Evolutionary conservation across 108 stramenopile genomes (phyloP), one percentile per base, ranked within the genome.

Genomic region (Mayamaea pseudoterrestris): DNA sequence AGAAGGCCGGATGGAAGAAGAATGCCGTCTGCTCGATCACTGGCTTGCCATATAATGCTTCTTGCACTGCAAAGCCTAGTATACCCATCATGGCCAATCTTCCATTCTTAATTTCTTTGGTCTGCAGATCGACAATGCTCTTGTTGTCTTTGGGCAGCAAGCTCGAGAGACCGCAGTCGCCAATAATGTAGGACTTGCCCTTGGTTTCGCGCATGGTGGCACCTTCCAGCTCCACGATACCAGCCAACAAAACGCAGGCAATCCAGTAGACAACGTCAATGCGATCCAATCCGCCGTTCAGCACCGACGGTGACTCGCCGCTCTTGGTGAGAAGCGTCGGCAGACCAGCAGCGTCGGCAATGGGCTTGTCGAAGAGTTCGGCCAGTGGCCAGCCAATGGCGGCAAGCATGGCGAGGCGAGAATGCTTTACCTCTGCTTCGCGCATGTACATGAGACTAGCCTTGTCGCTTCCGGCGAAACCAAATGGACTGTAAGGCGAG

Each of bases 41-140:
- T 1, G 84, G 84, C 34, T 48, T 49, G 11, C 69, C 24, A 50
- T 82, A 87, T 26, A 92, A 29, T 7, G 85, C 85, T 66, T 95
- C 93, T 69, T 93, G 94, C 2, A 73, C 74, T 22, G 58, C 78
- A 51, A 85, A 90, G 44, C 91, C 91, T 41, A 80, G 55, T 47
- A 41, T 69, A 29, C 84, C 91, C 69, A 93, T 71, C 94, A 95
- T 95, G 31, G 90, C 86, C 48, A 90, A 35, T 17, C 93, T 64
- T 20, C 93, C 93, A 55, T 95, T 76, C 74, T 90, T 91, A 44
- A 87, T 46, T 52, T 90, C 87, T 40, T 78, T 77, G 6, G 71
- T 74, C 60, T 68, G 69, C 80, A 85, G 83, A 16, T 41, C 65
- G 51, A 69, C 51, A 57, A 69, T 65, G 13, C 66, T 80, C 12